Evolutionary conservation across 371 early-diverging fungal genomes (phyloP), one percentile per base, ranked within the genome.

Genomic region (Syncephalis fuscata): DNA sequence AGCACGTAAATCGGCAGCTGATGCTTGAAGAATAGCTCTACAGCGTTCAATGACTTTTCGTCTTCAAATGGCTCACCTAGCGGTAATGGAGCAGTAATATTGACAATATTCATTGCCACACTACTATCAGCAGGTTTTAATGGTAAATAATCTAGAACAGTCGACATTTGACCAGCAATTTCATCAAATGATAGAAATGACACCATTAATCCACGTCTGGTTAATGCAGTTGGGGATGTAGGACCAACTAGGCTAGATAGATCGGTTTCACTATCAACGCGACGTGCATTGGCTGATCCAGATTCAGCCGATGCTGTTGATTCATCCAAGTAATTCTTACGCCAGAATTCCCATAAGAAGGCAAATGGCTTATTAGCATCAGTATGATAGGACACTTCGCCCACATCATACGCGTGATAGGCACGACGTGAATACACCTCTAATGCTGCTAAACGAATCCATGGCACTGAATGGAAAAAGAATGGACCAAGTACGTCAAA

Each of bases 401-500:
- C 61, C 39, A 88, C 76, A 62, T 87, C 80, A 71, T 92, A 94
- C 37, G 92, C 91, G 62, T 94, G 92, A 81, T 93, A 92, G 7
- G 93, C 82, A 50, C 88, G 91, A 50, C 92, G 82, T 49, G 88
- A 84, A 68, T 97, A 97, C 17, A 90, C 88, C 73, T 94, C 91
- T 20, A 94, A 67, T 17, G 98, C 92, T 11, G 88, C 85, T 55
- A 90, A 66, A 10, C 83, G 75, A 51, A 94, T 71, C 52, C 80
- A 77, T 27, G 68, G 67, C 51, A 87, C 78, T 23, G 61, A 64
- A 57, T 92, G 80, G 61, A 85, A 90, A 65, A 97, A 90, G 75
- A 97, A 93, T 56, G 73, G 69, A 56, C 88, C 89, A 55, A 97
- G 67, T 23, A 95, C 89, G 58, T 97, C 98, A 58, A 92, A 78